Evolutionary conservation across 2,329 filamentous ascomycete species (phyloP).

Genomic region (Claviceps cyperi): DNA sequence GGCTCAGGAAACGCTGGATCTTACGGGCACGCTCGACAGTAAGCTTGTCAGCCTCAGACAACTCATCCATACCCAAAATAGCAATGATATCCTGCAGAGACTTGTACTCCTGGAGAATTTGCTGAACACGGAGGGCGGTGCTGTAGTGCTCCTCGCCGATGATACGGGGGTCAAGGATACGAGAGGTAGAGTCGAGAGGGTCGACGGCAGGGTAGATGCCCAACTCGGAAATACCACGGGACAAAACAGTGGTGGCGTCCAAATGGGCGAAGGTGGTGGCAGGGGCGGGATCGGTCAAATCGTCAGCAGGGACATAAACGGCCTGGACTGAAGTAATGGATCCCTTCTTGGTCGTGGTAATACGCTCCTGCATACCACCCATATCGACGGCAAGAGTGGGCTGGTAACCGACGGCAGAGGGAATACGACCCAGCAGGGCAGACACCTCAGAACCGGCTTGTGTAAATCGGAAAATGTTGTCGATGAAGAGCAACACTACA

Average conservation of each 20-base stretch:
- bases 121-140: slow-evolving; percentile 86
- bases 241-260: slow-evolving; percentile 99
- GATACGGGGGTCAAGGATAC: slow-evolving; percentile 98
- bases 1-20: slow-evolving; percentile 98
- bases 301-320: slow-evolving; percentile 99
- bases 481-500: slow-evolving; percentile 91
- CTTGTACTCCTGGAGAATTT: slow-evolving; percentile 99
- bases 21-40: slow-evolving; percentile 99
- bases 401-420: slow-evolving; percentile 99
- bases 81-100: slow-evolving; percentile 99
- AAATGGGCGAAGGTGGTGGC: slow-evolving; percentile 99
- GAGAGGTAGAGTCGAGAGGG: slow-evolving; percentile 97
- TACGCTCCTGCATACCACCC: slow-evolving; percentile 99
- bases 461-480: slow-evolving; percentile 99
- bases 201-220: slow-evolving; percentile 99
- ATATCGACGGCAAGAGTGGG: slow-evolving; percentile 97
- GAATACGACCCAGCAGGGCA: slow-evolving; percentile 97
- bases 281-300: slow-evolving; percentile 99
- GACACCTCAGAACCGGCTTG: slow-evolving; percentile 99
- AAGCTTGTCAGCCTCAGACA: slow-evolving; percentile 98
- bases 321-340: slow-evolving; percentile 99
- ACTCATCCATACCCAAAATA: slow-evolving; percentile 99
- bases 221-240: slow-evolving; percentile 99
- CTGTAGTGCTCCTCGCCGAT: slow-evolving; percentile 97
- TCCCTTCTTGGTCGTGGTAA: slow-evolving; percentile 98